Percentiles rank a stretch among this genome's conserved stretches.
phyloP scores from a whole-genome alignment of 2,329 filamentous ascomycete species.

The Venturiaceae sp. region DNA sequence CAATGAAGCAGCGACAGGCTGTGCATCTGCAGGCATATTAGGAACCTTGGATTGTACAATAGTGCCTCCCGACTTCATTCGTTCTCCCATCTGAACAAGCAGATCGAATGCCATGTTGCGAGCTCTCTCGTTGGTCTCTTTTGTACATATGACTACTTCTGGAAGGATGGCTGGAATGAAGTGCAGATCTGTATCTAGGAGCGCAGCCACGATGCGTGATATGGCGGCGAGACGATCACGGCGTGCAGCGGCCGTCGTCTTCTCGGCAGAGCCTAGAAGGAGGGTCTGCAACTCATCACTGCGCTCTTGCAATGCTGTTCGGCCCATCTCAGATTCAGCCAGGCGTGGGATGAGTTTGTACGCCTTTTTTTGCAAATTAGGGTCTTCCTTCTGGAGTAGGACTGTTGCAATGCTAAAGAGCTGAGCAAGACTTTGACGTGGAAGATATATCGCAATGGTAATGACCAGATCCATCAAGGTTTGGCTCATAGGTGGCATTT shows the following conservation, averaged over 20 bases:
- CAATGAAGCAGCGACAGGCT: constrained; percentile 66
- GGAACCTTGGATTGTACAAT: constrained; percentile 83
- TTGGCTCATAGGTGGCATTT: constrained; percentile 82
- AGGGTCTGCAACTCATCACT: constrained; percentile 73
- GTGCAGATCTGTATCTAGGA: constrained; percentile 70
- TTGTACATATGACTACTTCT: constrained; percentile 92
- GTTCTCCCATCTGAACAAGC: constrained; percentile 78
- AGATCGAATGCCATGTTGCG: constrained; percentile 83
- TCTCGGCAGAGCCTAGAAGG: constrained; percentile 68
- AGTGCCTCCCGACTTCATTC: constrained; percentile 62
- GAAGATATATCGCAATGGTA: constrained; percentile 88
- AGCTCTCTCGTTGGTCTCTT: constrained; percentile 95
- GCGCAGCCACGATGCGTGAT: constrained; percentile 65
- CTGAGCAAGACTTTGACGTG: constrained; percentile 70
- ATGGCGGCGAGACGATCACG: constrained; percentile 81
- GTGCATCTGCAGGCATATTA: constrained; percentile 75
- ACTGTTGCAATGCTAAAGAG: constrained; percentile 81
- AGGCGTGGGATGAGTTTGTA: constrained; percentile 95
- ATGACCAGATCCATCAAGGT: constrained; percentile 96
- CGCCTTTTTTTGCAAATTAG: constrained; percentile 95
- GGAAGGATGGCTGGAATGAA: constrained; percentile 89
- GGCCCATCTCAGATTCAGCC: constrained; percentile 69
- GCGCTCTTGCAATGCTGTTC: constrained; percentile 64
- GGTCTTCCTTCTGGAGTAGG: constrained; percentile 74
- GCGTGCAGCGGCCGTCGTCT: constrained; percentile 76